Percentiles rank a stretch among this genome's conserved stretches.
These are phyloP conservation scores for Ogataea philodendri DNA, from an alignment of 805 yeast genomes.

Conservation along the genomic window DNA sequence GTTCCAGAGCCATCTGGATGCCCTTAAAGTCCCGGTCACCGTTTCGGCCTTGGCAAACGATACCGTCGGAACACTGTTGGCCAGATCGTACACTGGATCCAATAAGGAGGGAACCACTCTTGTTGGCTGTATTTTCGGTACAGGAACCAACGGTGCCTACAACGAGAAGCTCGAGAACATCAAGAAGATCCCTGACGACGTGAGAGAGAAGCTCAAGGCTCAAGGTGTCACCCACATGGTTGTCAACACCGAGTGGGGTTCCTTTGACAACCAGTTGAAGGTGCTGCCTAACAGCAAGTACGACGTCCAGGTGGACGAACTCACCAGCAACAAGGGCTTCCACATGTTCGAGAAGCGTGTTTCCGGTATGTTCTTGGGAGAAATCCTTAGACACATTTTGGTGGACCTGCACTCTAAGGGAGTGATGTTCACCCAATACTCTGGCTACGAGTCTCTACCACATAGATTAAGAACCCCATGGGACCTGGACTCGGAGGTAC, in stretches of 20 bases:
- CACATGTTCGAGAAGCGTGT: conserved; percentile 93
- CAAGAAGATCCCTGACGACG: conserved; percentile 60
- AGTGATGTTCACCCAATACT: conserved; percentile 56
- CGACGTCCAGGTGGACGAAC: conserved; percentile 68
- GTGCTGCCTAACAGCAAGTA: conserved; percentile 75
- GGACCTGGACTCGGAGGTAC: conserved; percentile 76
- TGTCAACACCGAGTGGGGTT: conserved; percentile 97
- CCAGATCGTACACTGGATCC: conserved; percentile 74
- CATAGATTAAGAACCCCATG: conserved; percentile 75
- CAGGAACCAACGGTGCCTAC: conserved; percentile 97
- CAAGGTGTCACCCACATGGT: conserved; percentile 69
- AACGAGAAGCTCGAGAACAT: conserved; percentile 73
- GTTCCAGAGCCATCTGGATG: conserved; percentile 68
- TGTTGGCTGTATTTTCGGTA: conserved; percentile 91
- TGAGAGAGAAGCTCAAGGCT: conserved; percentile 37
- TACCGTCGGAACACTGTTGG: conserved; percentile 89
- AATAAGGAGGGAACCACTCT: conserved; percentile 72
- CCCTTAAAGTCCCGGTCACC: conserved; percentile 55
- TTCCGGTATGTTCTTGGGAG: conserved; percentile 92
- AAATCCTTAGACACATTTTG: conserved; percentile 71
- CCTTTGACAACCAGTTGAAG: conserved; percentile 81
- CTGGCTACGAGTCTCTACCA: conserved; percentile 41
- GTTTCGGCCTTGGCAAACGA: conserved; percentile 93
- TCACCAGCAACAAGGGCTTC: conserved; percentile 77
- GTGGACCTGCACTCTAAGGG: conserved; percentile 63